Evolutionary conservation across 1,284 basidiomycete species (phyloP), one percentile per base, ranked within the genome.

Genomic region (Irpex sp.): DNA sequence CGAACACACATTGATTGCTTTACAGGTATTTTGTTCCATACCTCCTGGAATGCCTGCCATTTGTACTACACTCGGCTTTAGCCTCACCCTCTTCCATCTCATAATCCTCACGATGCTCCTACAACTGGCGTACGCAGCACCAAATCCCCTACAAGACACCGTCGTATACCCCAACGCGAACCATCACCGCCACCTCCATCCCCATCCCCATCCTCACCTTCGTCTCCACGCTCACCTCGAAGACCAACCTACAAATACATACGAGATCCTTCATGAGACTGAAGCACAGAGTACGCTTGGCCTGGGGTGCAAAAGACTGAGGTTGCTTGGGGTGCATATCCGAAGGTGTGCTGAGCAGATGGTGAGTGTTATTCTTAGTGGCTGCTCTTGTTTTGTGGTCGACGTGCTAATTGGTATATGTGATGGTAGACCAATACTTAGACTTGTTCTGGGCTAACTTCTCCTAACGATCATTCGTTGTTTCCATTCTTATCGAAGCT

Each of bases 91-190:
- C 48, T 5, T 37, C 16, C 9, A 45, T 12, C 5, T 56, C 35
- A 8, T 33, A 33, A 33, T 58, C 39, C 7, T 56, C 47, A n/a
- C 39, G 5, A 45, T 21, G 8, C 52, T 21, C 35, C 12, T 45
- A 14, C 39, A 28, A 55, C 18, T 52, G 8, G 56, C 33, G 2
- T 12, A 35, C 49, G 62, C 60, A 12, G 42, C 55, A n/a, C 64
- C 39, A 5, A 45, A 12, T 45, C 39, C 62, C 5, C 60, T 63
- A 14, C 53, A 62, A 60, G 56, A 62, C 37, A 65, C 64, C 8
- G 33, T 36, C 14, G 53, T 59, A 8, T 61, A 55, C 23, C 59
- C 62, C 10, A 19, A 56, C 42, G n/a, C 33, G 18, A 54, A 16
- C 14, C 5, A 35, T 10, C 52, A 36, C 2, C 52, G 14, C 1